A percentile compares a stretch with the other conserved stretches of the same genome.
These are phyloP conservation scores for Aspergillus ostianus DNA, from an alignment of 495 filamentous ascomycete species.

Conservation along the genomic window DNA sequence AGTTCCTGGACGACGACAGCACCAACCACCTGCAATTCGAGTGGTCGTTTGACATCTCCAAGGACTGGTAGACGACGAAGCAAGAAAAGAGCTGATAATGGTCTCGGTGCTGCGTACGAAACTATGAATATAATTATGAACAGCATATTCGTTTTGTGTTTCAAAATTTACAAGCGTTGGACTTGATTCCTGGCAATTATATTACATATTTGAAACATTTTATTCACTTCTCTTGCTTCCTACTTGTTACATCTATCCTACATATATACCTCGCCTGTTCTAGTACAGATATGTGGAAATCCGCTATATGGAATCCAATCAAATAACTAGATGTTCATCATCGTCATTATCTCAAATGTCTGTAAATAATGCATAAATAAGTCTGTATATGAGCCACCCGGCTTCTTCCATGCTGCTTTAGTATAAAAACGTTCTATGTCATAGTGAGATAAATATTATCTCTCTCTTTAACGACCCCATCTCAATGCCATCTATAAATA, in stretches of 20 bases:
- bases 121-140: conserved; percentile 6
- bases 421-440: background rate
- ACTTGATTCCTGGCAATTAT: conserved; percentile 14
- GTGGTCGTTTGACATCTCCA: conserved; percentile 92
- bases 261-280: background rate
- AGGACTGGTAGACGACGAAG: conserved; percentile 66
- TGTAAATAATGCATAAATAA: background rate
- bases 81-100: conserved; percentile 11
- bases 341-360: background rate
- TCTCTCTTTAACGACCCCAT: conserved; percentile 15
- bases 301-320: background rate
- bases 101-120: conserved; percentile 1
- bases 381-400: background rate
- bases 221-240: background rate
- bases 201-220: conserved; percentile 4
- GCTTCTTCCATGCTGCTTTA: background rate
- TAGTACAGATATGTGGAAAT: background rate
- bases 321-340: background rate
- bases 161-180: conserved; percentile 20
- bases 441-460: conserved; percentile 4
- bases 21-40: conserved; percentile 83
- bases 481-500: conserved; percentile 29
- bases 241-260: background rate
- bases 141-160: conserved; percentile 11
- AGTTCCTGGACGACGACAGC: conserved; percentile 90